Base-by-base conservation (phyloP, 108 stramenopile genomes). In the Parietichytrium sp. region DNA sequence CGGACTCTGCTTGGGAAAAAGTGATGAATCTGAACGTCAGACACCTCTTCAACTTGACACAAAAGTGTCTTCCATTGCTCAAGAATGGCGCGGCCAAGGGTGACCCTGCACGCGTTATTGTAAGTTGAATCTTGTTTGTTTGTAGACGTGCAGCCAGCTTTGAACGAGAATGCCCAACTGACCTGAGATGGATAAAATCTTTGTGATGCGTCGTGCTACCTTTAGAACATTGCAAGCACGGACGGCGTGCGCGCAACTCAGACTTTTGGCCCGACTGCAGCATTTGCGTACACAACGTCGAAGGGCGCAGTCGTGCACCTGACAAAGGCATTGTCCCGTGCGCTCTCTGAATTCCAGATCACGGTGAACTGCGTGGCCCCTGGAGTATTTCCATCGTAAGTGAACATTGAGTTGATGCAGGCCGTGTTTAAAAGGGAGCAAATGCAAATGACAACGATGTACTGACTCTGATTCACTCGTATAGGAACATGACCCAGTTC, bases 291-390 rank as follows among this genome's bases (percentile, higher is more conserved):
- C 86, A 95, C 95, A 82, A 91, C 91, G 20, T 87, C 86, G 83
- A 97, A 97, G 88, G 96, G 93, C 3, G 96, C 94, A 6, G 93
- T 95, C 7, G 95, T 95, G 81, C 89, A 92, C 47, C 79, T 97
- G 29, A 97, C 96, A 13, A 92, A 91, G 77, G 95, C 95, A 87
- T 79, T 95, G 20, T 91, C 94, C 1, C 81, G 91, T 45, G 55
- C 82, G 15, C 30, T 79, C 27, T 54, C 2, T 4, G 48, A 29
- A 25, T 47, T 77, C 72, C 83, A 87, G 31, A 93, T 95, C 49
- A 96, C 96, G 7, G 96, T 96, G 16, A 96, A 96, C 83, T 91
- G 90, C 29, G 20, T 96, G 2, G 94, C 94, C 23, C 96, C 96
- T 3, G 96, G 96, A 25, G 95, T 92, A 86, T 92, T 95, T 0